Evolutionary conservation across 768 basidiomycete genomes (phyloP).

Genomic region (Leccinum rimulosum): DNA sequence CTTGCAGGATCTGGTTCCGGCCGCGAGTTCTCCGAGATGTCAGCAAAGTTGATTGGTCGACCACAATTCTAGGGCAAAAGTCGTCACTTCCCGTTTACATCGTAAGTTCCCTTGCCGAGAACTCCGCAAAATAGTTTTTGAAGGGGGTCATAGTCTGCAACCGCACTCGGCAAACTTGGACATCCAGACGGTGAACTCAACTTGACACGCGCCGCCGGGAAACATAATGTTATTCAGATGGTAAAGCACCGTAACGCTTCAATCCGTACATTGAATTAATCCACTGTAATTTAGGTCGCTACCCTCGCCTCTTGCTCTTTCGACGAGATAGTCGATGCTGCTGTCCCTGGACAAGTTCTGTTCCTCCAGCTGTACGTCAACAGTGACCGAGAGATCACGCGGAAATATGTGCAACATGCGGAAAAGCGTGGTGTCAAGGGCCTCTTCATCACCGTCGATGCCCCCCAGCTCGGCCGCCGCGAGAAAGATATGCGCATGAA

Average conservation of each 20-base stretch:
- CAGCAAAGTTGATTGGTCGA: conserved; percentile 76
- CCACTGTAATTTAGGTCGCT: conserved; percentile 61
- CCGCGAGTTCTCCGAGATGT: conserved; percentile 83
- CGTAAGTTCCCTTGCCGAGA: conserved; percentile 39
- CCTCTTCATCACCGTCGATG: conserved; percentile 96
- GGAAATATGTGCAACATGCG: conserved; percentile 85
- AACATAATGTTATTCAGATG: conserved; percentile 76
- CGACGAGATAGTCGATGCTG: conserved; percentile 88
- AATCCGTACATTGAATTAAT: background rate
- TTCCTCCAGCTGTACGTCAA: conserved; percentile 93
- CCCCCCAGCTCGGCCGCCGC: conserved; percentile 90
- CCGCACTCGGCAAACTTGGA: conserved; percentile 89
- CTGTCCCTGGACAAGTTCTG: conserved; percentile 72
- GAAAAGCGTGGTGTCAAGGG: conserved; percentile 88
- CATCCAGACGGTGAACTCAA: conserved; percentile 95
- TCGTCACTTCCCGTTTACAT: conserved; percentile 77
- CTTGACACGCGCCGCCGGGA: conserved; percentile 84
- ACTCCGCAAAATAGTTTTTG: background rate
- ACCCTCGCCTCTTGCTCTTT: conserved; percentile 95
- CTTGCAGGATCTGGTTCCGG: conserved; percentile 78
- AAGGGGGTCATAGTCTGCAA: conserved; percentile 53
- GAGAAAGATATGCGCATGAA: conserved; percentile 81
- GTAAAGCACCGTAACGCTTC: conserved; percentile 30
- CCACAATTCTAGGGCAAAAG: conserved; percentile 73
- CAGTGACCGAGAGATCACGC: conserved; percentile 81